Evolutionary conservation across 441 rosid genomes (phyloP).

Genomic region (Gossypium laxum): DNA sequence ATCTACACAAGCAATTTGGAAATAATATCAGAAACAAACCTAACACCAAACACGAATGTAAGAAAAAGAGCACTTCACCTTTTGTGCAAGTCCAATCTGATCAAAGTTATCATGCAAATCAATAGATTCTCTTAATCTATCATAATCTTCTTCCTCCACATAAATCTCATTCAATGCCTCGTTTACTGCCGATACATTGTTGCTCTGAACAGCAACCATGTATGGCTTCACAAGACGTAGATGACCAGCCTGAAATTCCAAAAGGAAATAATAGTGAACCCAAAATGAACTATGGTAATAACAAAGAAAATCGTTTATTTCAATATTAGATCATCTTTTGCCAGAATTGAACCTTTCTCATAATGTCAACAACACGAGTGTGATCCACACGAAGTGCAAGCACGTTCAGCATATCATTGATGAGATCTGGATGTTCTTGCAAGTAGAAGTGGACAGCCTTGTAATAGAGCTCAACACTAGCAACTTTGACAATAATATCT

Average conservation of each 20-base stretch:
- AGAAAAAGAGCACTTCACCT: conserved; percentile 32
- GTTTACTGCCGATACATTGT: conserved; percentile 85
- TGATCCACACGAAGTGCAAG: conserved; percentile 92
- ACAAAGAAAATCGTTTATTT: not conserved
- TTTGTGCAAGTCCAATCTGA: conserved; percentile 81
- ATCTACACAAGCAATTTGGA: conserved; percentile 34
- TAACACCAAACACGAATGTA: conserved; percentile 16
- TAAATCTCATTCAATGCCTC: conserved; percentile 88
- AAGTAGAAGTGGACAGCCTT: conserved; percentile 96
- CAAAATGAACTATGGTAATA: conserved; percentile 1
- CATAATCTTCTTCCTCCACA: conserved; percentile 91
- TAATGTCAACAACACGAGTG: conserved; percentile 90
- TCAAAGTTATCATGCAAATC: conserved; percentile 82
- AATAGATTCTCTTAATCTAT: conserved; percentile 80
- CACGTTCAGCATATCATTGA: conserved; percentile 87
- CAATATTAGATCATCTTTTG: not conserved
- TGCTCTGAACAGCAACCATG: conserved; percentile 94
- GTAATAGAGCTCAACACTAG: conserved; percentile 92
- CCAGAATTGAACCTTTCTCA: conserved; percentile 68
- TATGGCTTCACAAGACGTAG: conserved; percentile 94
- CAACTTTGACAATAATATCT: conserved; percentile 85
- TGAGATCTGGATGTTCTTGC: conserved; percentile 95
- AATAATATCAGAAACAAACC: conserved; percentile 27
- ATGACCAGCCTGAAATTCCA: conserved; percentile 76
- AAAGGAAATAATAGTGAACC: not conserved